Percentiles rank a stretch among this genome's conserved stretches.
Evolutionary conservation across 345 rosid species (phyloP).

Genomic region (Populus alba): DNA sequence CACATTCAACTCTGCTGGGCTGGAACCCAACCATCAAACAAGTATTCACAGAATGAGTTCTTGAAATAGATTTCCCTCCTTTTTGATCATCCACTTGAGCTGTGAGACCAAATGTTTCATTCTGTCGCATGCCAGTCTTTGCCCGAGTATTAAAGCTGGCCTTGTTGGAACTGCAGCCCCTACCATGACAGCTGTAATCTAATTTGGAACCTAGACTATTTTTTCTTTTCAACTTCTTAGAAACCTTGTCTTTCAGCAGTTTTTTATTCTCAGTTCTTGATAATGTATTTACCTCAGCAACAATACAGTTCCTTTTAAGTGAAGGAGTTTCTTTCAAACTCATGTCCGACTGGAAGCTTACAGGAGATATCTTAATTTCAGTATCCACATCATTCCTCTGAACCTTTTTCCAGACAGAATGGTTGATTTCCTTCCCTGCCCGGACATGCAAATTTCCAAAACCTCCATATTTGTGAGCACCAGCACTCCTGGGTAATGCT

Average conservation of each 20-base stretch:
- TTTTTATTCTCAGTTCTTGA: slow-evolving; percentile 25
- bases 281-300: slow-evolving; percentile 13
- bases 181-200: slow-evolving; percentile 17
- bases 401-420: slow-evolving; percentile 54
- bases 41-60: slow-evolving; percentile 11
- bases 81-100: slow-evolving; percentile 11
- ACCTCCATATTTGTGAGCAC: slow-evolving; percentile 22
- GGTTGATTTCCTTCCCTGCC: slow-evolving; percentile 35
- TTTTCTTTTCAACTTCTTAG: slow-evolving; percentile 37
- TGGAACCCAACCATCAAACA: slow-evolving; percentile 11
- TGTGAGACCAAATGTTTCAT: slow-evolving; percentile 22
- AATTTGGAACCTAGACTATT: slow-evolving; percentile 29
- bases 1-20: slow-evolving; percentile 1
- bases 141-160: slow-evolving; percentile 8
- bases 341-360: slow-evolving; percentile 12
- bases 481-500: slow-evolving; percentile 24
- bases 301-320: slow-evolving; percentile 22
- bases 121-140: slow-evolving; percentile 12
- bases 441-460: slow-evolving; percentile 23
- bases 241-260: slow-evolving; percentile 24
- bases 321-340: slow-evolving; percentile 19
- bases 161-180: slow-evolving; percentile 33
- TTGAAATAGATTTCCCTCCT: slow-evolving; percentile 15
- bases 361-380: slow-evolving; percentile 23
- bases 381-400: slow-evolving; percentile 30